Evolutionary conservation across 2,329 filamentous ascomycete species (phyloP).

Genomic region (Penicillium sp.): DNA sequence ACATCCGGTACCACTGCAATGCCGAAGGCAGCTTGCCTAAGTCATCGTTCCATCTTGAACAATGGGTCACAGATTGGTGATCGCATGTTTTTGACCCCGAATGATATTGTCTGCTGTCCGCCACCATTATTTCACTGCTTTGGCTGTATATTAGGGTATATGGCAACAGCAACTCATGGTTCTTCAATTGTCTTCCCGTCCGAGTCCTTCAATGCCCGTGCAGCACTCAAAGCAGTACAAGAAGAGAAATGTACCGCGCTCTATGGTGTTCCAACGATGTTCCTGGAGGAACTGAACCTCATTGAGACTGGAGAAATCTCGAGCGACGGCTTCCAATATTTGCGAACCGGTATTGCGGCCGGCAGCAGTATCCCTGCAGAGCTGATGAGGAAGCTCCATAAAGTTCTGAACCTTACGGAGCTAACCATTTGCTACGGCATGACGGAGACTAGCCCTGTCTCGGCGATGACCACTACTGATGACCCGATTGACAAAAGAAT

Average conservation of each 20-base stretch:
- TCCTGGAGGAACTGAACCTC: slow-evolving; percentile 81
- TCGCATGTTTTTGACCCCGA: slow-evolving; percentile 76
- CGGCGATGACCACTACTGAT: slow-evolving; percentile 76
- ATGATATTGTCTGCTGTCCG: slow-evolving; percentile 70
- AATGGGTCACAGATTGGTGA: slow-evolving; percentile 84
- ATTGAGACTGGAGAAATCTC: slow-evolving; percentile 59
- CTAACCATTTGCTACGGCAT: slow-evolving; percentile 95
- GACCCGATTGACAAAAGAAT: slow-evolving; percentile 76
- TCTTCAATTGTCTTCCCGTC: slow-evolving; percentile 81
- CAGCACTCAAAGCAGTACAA: slow-evolving; percentile 67
- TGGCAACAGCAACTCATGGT: slow-evolving; percentile 86
- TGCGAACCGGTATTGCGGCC: slow-evolving; percentile 89
- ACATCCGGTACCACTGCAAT: slow-evolving; percentile 91
- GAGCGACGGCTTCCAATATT: slow-evolving; percentile 61
- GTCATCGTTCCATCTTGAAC: slow-evolving; percentile 85
- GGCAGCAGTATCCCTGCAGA: slow-evolving; percentile 82
- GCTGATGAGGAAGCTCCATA: slow-evolving; percentile 69
- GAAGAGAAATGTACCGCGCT: slow-evolving; percentile 69
- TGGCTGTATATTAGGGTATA: slow-evolving; percentile 88
- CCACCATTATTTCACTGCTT: slow-evolving; percentile 72
- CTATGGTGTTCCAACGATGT: slow-evolving; percentile 95
- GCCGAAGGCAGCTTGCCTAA: slow-evolving; percentile 90
- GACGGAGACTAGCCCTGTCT: slow-evolving; percentile 79
- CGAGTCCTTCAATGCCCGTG: slow-evolving; percentile 81
- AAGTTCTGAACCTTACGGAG: slow-evolving; percentile 73